Conservation (phyloP, 331 rosid species). For the Stylosanthes scabra region DNA sequence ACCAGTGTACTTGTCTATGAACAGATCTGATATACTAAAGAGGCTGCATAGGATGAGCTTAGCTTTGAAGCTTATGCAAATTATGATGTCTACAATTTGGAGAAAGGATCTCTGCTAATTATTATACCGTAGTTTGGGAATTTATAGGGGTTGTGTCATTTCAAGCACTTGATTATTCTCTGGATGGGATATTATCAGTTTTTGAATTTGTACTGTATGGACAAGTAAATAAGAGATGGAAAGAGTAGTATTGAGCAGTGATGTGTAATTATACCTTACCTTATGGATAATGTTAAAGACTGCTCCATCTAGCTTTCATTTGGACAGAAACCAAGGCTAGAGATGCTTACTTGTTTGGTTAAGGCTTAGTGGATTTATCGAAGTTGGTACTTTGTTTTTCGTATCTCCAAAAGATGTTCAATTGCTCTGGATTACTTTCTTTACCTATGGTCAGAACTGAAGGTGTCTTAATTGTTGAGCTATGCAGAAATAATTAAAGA, state of each 20-base stretch:
- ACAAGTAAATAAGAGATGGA: slow-evolving; percentile 54
- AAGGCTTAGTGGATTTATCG: slow-evolving; percentile 56
- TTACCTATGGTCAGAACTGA: slow-evolving; percentile 44
- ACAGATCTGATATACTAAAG: slow-evolving; percentile 78
- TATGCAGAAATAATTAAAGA: slow-evolving; percentile 41
- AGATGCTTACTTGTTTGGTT: slow-evolving; percentile 55
- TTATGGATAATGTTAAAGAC: slow-evolving; percentile 58
- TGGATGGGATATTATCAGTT: slow-evolving; percentile 49
- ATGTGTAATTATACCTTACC: slow-evolving; percentile 62
- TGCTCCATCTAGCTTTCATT: slow-evolving; percentile 54
- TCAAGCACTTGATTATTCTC: slow-evolving; percentile 43
- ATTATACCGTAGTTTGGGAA: slow-evolving; percentile 38
- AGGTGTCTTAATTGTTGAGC: slow-evolving; percentile 50
- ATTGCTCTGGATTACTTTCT: slow-evolving; percentile 42
- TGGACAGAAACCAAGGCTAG: slow-evolving; percentile 52
- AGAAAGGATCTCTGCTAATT: slow-evolving; percentile 53
- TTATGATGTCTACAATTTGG: slow-evolving; percentile 64
- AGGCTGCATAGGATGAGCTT: slow-evolving; percentile 80
- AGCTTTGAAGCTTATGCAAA: slow-evolving; percentile 66
- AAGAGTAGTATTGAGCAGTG: slow-evolving; percentile 56
- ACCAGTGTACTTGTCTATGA: slow-evolving; percentile 82
- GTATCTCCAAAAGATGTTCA: slow-evolving; percentile 48
- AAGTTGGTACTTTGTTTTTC: slow-evolving; percentile 58
- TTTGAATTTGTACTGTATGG: slow-evolving; percentile 64
- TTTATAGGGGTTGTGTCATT: slow-evolving; percentile 47